Base-by-base conservation (phyloP, 1,284 basidiomycete species). In the Leccinum proliferum region DNA sequence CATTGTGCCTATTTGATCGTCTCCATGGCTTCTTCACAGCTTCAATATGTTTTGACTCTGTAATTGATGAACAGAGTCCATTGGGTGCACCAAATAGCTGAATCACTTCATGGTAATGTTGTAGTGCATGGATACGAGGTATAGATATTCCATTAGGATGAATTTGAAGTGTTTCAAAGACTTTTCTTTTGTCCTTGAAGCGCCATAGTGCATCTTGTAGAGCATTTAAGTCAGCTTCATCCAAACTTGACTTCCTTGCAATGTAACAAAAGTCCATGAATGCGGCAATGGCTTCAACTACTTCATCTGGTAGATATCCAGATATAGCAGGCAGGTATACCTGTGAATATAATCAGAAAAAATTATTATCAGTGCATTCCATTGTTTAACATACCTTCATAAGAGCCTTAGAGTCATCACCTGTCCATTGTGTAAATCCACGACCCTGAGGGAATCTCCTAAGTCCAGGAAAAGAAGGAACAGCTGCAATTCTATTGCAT, bases 201-300 rank as follows among this genome's bases (percentile, higher is more conserved):
- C 9, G 18, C n/a, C 18, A n/a, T 52, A 52, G 18, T 52, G 50
- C 50, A 52, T 52, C 18, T 52, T 52, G 50, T 18, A 53, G 12
- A 53, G 52, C 52, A 53, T 11, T 53, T 53, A 53, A 15, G 18
- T 59, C 41, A 3, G 18, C 48, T 2, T 62, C 60, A 25, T 18
- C 48, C 2, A 64, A 18, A 10, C 52, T 52, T 10, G 53, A 56
- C 1, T 52, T 32, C 4, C 29, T 55, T 18, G 57, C 55, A 25
- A 64, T 58, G 35, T 64, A 64, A 18, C 58, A 59, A 39, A 59
- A 59, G 5, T 59, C 35, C 46, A 52, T 14, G 15, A 59, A 59
- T 15, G 58, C 48, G 25, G 48, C 34, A 21, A 59, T 52, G 21
- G 58, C 46, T 37, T 59, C 48, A 15, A 59, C 48, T 21, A 59